Conservation (phyloP, 176 grass and related monocot species). For the Aechmea fasciata region DNA sequence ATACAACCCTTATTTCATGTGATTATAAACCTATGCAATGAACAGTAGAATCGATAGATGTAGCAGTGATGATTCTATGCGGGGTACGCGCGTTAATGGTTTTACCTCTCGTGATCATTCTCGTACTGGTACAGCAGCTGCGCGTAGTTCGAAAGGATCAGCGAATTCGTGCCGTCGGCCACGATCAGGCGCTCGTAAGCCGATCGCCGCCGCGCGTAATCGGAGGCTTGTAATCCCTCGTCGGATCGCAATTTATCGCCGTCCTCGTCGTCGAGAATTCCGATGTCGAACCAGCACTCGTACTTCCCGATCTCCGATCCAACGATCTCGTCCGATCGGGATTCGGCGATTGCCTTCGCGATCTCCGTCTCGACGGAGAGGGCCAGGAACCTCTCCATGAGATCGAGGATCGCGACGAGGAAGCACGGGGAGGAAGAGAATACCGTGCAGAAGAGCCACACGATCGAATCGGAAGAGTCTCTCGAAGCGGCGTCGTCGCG, state of each 20-base stretch:
- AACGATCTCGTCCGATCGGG: slow-evolving; percentile 22
- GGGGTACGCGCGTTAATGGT: neutral
- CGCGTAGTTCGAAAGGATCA: slow-evolving; percentile 86
- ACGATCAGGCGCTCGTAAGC: slow-evolving; percentile 62
- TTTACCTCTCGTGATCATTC: slow-evolving; percentile 53
- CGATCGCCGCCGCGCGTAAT: slow-evolving; percentile 23
- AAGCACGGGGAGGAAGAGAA: slow-evolving; percentile 28
- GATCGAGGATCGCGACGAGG: slow-evolving; percentile 14
- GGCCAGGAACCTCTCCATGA: slow-evolving; percentile 20
- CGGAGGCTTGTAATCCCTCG: neutral
- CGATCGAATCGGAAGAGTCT: slow-evolving; percentile 18
- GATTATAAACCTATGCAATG: too few relatives aligned
- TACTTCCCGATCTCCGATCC: slow-evolving; percentile 22
- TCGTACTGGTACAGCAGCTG: slow-evolving; percentile 81
- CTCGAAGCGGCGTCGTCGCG: neutral
- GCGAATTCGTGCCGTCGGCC: slow-evolving; percentile 35
- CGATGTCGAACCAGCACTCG: slow-evolving; percentile 52
- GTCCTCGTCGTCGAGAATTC: slow-evolving; percentile 29
- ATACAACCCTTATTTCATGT: too few relatives aligned
- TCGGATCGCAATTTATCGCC: neutral
- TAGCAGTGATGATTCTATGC: too few relatives aligned
- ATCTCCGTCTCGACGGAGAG: slow-evolving; percentile 11
- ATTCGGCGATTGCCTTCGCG: slow-evolving; percentile 3
- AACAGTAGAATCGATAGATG: too few relatives aligned
- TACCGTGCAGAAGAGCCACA: slow-evolving; percentile 36